These are phyloP conservation scores for Grosmannia clavigera DNA, from an alignment of 2,329 filamentous ascomycete genomes.

Conservation along the genomic window DNA sequence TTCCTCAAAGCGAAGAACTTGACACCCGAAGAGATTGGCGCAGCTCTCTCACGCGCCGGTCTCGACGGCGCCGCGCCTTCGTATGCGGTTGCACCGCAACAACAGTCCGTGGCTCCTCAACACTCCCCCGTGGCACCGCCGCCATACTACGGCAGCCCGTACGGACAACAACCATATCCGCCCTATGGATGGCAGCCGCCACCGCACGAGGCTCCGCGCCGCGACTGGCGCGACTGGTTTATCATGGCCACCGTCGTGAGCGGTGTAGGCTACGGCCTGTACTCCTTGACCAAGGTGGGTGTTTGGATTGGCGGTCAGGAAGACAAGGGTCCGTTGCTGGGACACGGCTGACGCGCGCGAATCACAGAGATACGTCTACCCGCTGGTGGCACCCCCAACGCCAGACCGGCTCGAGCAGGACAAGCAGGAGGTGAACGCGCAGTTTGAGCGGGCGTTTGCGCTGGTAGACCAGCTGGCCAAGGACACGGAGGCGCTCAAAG, in stretches of 20 bases:
- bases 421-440: constrained; percentile 82
- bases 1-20: constrained; percentile 96
- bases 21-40: constrained; percentile 87
- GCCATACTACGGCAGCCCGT: constrained; percentile 32
- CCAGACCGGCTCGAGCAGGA: constrained; percentile 89
- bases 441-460: constrained; percentile 83
- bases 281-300: constrained; percentile 70
- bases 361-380: constrained; percentile 73
- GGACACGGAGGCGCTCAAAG: constrained; percentile 81
- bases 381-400: constrained; percentile 84
- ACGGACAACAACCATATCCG: constrained; percentile 29
- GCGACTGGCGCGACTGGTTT: constrained; percentile 98
- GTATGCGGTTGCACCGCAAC: constrained; percentile 22
- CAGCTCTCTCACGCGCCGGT: constrained; percentile 64
- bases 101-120: constrained; percentile 19
- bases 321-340: neutral
- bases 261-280: constrained; percentile 80
- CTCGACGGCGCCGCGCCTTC: constrained; percentile 29
- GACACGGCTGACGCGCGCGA: neutral
- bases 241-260: constrained; percentile 97
- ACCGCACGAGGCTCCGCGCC: constrained; percentile 50
- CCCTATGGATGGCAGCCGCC: constrained; percentile 44
- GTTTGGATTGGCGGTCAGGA: neutral
- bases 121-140: constrained; percentile 20
- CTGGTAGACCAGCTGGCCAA: constrained; percentile 84